Evolutionary conservation across 495 filamentous ascomycete genomes (phyloP).

Genomic region (Hyphodiscus hymeniophilus): DNA sequence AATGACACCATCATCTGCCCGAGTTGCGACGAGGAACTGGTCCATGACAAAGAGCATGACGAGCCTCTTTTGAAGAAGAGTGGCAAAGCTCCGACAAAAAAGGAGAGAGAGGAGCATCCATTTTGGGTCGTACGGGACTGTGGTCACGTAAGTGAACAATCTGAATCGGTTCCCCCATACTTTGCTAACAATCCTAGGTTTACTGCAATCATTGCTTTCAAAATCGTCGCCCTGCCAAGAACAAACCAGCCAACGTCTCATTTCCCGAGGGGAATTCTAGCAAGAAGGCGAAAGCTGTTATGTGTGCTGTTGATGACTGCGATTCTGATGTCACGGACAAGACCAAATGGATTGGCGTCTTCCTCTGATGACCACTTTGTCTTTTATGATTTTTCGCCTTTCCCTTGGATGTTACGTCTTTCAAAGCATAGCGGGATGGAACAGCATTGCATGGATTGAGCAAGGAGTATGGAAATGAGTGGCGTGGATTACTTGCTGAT

Average conservation of each 20-base stretch:
- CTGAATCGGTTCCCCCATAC: neutral
- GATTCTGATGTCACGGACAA: slow-evolving; percentile 23
- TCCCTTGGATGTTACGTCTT: slow-evolving; percentile 2
- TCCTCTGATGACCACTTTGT: slow-evolving; percentile 11
- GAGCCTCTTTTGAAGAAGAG: slow-evolving; percentile 30
- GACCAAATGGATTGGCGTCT: slow-evolving; percentile 25
- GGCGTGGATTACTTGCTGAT: neutral
- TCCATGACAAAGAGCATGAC: slow-evolving; percentile 39
- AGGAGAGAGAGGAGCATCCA: slow-evolving; percentile 40
- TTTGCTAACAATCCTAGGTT: slow-evolving; percentile 37
- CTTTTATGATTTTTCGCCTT: neutral
- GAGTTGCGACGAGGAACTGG: slow-evolving; percentile 62
- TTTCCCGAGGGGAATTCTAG: slow-evolving; percentile 26
- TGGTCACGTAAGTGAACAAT: slow-evolving; percentile 62
- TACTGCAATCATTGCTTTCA: slow-evolving; percentile 63
- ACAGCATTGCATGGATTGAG: slow-evolving; percentile 11
- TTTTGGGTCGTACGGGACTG: slow-evolving; percentile 68
- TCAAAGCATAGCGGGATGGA: slow-evolving; percentile 11
- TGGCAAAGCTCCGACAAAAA: slow-evolving; percentile 14
- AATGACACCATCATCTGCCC: slow-evolving; percentile 62
- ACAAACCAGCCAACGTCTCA: slow-evolving; percentile 26
- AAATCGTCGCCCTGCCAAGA: slow-evolving; percentile 36
- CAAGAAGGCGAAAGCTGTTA: slow-evolving; percentile 5
- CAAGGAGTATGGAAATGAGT: slow-evolving; percentile 9
- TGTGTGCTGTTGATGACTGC: slow-evolving; percentile 44